Conservation (phyloP, 164 flowering plant species). For the Vitis labrusca region DNA sequence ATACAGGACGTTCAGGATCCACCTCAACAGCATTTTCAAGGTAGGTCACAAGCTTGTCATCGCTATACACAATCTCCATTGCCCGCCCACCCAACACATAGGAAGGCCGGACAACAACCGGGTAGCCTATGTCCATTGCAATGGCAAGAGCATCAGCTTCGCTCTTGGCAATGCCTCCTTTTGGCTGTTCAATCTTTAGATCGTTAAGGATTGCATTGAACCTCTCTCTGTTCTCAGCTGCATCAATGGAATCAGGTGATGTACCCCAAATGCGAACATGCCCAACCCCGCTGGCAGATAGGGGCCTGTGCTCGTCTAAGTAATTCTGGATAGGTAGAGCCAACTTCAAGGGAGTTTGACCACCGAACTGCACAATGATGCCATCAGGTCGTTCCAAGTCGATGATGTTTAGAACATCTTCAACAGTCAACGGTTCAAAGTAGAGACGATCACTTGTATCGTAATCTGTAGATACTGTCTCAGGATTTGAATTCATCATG, state of each 20-base stretch:
- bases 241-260: slow-evolving; percentile 89
- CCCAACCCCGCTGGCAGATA: slow-evolving; percentile 61
- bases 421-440: slow-evolving; percentile 94
- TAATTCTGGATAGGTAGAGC: slow-evolving; percentile 78
- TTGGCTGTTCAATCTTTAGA: slow-evolving; percentile 72
- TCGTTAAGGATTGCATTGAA: slow-evolving; percentile 77
- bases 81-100: slow-evolving; percentile 91
- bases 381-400: slow-evolving; percentile 92
- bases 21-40: slow-evolving; percentile 82
- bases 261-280: slow-evolving; percentile 84
- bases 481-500: slow-evolving; percentile 98
- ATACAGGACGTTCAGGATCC: slow-evolving; percentile 81
- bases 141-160: slow-evolving; percentile 77
- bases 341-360: slow-evolving; percentile 85
- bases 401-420: slow-evolving; percentile 81
- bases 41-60: slow-evolving; percentile 68
- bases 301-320: slow-evolving; percentile 58
- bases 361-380: slow-evolving; percentile 91
- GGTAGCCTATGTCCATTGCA: slow-evolving; percentile 73
- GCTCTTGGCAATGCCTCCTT: slow-evolving; percentile 88
- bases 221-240: slow-evolving; percentile 87
- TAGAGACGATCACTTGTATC: slow-evolving; percentile 97
- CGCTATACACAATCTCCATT: slow-evolving; percentile 91
- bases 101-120: slow-evolving; percentile 88
- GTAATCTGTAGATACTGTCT: slow-evolving; percentile 96